phyloP scores from a whole-genome alignment of 371 early-diverging fungal species.

The Umbelopsis sp. region DNA sequence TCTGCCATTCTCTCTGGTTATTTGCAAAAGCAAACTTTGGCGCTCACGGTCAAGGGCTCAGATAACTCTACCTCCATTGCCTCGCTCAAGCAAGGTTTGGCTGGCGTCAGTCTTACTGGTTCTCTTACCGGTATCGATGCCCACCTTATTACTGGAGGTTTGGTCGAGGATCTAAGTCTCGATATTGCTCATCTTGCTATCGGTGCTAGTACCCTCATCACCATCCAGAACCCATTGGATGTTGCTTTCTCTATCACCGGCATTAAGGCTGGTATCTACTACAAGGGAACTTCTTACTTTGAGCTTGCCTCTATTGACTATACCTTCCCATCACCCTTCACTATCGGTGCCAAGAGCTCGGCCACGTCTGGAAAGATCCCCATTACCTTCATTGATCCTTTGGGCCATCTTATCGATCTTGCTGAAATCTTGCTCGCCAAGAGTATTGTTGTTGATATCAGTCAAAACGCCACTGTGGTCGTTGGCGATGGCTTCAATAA shows the following conservation, averaged over 20 bases:
- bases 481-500: slow-evolving; percentile 43
- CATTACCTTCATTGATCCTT: slow-evolving; percentile 22
- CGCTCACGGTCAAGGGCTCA: slow-evolving; percentile 46
- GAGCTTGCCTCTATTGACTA: slow-evolving; percentile 33
- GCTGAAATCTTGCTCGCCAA: slow-evolving; percentile 21
- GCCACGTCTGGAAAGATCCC: slow-evolving; percentile 28
- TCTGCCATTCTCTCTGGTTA: slow-evolving; percentile 33
- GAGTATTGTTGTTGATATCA: slow-evolving; percentile 28
- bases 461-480: slow-evolving; percentile 39
- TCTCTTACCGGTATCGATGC: slow-evolving; percentile 43
- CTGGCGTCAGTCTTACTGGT: slow-evolving; percentile 40
- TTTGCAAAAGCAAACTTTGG: slow-evolving; percentile 31
- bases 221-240: slow-evolving; percentile 53
- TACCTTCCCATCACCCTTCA: slow-evolving; percentile 32
- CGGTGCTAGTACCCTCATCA: slow-evolving; percentile 29
- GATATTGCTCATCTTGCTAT: not conserved
- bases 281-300: slow-evolving; percentile 11
- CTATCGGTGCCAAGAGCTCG: slow-evolving; percentile 33
- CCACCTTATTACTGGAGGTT: slow-evolving; percentile 25
- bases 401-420: slow-evolving; percentile 22
- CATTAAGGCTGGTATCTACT: slow-evolving; percentile 34
- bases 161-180: slow-evolving; percentile 1
- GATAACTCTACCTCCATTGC: slow-evolving; percentile 39
- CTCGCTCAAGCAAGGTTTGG: slow-evolving; percentile 51
- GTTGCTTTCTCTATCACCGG: slow-evolving; percentile 38